Conservation (phyloP, 169 alveolate genomes). For the Eimeria necatrix region DNA sequence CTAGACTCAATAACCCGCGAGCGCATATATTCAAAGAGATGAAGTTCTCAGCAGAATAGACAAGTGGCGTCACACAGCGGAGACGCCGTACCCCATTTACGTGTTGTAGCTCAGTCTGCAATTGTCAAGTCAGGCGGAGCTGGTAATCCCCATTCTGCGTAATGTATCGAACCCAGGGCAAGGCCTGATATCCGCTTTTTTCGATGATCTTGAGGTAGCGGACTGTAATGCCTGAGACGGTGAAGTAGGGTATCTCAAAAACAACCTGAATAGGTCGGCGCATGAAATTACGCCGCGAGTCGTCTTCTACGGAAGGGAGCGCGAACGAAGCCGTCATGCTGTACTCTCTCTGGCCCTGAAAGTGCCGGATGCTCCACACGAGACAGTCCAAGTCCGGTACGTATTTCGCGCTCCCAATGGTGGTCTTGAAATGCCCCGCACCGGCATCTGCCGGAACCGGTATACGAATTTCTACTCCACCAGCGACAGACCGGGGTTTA, state of each 20-base stretch:
- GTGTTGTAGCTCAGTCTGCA: background rate
- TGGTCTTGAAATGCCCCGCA: constrained; percentile 92
- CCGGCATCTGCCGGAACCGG: constrained; percentile 99
- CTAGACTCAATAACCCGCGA: background rate
- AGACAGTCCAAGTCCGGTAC: constrained; percentile 97
- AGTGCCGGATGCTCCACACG: constrained; percentile 98
- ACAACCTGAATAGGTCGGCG: constrained; percentile 97
- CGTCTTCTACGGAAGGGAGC: constrained; percentile 96
- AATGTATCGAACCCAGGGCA: constrained; percentile 99
- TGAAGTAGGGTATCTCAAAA: constrained; percentile 99
- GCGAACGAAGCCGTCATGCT: constrained; percentile 98
- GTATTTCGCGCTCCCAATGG: constrained; percentile 98
- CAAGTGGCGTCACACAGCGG: background rate
- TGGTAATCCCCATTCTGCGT: constrained; percentile 99
- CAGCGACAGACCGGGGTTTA: constrained; percentile 95
- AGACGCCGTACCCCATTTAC: background rate
- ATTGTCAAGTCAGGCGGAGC: constrained; percentile 95
- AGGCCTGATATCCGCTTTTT: constrained; percentile 97
- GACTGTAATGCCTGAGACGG: constrained; percentile 98
- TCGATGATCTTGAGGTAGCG: constrained; percentile 98
- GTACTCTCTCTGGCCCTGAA: constrained; percentile 99
- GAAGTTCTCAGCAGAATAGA: background rate
- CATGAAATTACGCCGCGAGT: constrained; percentile 93
- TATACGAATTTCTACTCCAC: constrained; percentile 97
- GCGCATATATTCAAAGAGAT: background rate